A percentile compares a stretch with the other conserved stretches of the same genome.
Evolutionary conservation across 2,329 filamentous ascomycete species (phyloP).

Genomic region (Emericellopsis atlantica): DNA sequence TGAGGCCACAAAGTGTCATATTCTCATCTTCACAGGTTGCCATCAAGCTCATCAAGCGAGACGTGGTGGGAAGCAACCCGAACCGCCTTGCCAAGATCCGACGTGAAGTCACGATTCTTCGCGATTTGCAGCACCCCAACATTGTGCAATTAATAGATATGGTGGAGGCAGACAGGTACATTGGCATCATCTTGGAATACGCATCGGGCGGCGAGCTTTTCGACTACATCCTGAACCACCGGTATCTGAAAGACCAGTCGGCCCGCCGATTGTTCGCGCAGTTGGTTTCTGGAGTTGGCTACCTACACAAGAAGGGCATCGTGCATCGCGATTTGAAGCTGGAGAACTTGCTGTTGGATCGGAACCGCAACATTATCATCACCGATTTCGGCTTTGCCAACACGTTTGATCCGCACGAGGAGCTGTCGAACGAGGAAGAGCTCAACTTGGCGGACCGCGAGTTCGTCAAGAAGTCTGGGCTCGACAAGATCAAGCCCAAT

Average conservation of each 20-base stretch:
- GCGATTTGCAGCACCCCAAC: slow-evolving; percentile 82
- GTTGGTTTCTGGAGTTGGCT: slow-evolving; percentile 89
- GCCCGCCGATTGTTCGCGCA: slow-evolving; percentile 89
- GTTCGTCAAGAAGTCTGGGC: slow-evolving; percentile 72
- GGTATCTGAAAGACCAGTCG: slow-evolving; percentile 88
- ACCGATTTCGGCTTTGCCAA: slow-evolving; percentile 99
- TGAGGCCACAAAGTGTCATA: not conserved
- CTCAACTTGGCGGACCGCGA: slow-evolving; percentile 77
- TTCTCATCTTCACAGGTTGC: slow-evolving; percentile 50
- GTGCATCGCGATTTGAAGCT: slow-evolving; percentile 95
- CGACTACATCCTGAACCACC: slow-evolving; percentile 94
- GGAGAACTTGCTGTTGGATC: slow-evolving; percentile 87
- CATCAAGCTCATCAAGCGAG: slow-evolving; percentile 93
- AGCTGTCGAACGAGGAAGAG: slow-evolving; percentile 83
- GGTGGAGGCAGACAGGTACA: slow-evolving; percentile 94
- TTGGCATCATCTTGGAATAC: slow-evolving; percentile 97
- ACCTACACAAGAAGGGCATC: slow-evolving; percentile 96
- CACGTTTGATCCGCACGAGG: slow-evolving; percentile 82
- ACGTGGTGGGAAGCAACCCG: slow-evolving; percentile 78
- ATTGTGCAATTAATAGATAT: slow-evolving; percentile 96
- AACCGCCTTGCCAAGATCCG: slow-evolving; percentile 91
- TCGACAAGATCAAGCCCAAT: slow-evolving; percentile 66
- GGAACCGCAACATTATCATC: slow-evolving; percentile 98
- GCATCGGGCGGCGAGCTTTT: slow-evolving; percentile 95
- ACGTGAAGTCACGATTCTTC: slow-evolving; percentile 86